These are phyloP conservation scores for Daphne laureola DNA, from an alignment of 441 rosid species.

Conservation along the genomic window DNA sequence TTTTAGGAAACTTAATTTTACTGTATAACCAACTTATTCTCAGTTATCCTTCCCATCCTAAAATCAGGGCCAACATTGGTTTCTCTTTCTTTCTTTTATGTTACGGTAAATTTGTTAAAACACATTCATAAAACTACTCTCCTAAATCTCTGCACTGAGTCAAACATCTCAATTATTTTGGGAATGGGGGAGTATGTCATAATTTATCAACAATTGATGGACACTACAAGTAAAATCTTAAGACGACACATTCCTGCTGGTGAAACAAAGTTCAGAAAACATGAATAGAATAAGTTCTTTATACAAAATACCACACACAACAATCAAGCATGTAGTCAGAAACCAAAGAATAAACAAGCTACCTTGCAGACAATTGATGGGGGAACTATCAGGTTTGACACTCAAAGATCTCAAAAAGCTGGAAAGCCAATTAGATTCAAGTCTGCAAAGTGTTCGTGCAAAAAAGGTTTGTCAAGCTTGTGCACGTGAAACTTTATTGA, in stretches of 20 bases:
- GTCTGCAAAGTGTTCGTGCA: slow-evolving; percentile 53
- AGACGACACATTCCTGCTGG: not conserved
- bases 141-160: too few species aligned
- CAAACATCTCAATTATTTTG: too few species aligned
- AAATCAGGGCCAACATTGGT: not conserved
- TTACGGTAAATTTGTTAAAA: too few species aligned
- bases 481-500: not conserved
- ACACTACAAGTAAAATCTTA: not conserved
- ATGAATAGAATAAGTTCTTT: not conserved
- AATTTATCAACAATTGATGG: not conserved
- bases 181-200: too few species aligned
- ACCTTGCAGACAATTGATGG: slow-evolving; percentile 61
- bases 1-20: too few species aligned
- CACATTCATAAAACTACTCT: too few species aligned
- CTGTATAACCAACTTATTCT: too few species aligned
- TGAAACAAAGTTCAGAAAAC: slow-evolving; percentile 1
- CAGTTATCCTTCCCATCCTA: not conserved
- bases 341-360: not conserved
- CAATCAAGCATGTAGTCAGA: slow-evolving; percentile 3
- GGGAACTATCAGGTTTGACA: slow-evolving; percentile 66
- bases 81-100: too few species aligned
- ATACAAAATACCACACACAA: not conserved
- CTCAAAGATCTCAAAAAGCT: slow-evolving; percentile 56
- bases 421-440: slow-evolving; percentile 73
- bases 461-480: slow-evolving; percentile 43